phyloP scores from a whole-genome alignment of 1,284 basidiomycete species.

The Papiliotrema fonsecae region DNA sequence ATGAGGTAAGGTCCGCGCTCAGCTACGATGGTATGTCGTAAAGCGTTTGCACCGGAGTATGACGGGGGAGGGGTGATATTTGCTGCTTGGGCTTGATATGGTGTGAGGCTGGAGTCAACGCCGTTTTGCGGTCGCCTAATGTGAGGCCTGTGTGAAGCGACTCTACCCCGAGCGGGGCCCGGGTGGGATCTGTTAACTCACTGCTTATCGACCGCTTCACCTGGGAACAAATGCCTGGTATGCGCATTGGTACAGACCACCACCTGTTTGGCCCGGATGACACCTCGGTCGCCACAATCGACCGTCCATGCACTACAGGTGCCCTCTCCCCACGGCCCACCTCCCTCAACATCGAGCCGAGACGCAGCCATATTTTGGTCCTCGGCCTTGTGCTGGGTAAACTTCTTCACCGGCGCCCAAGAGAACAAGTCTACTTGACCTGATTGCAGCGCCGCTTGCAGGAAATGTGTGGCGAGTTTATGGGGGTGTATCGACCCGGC shows the following conservation, averaged over 20 bases:
- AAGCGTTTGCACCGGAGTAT: slow-evolving; percentile 13
- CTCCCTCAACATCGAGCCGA: slow-evolving; percentile 1
- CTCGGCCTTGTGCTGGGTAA: slow-evolving; percentile 1
- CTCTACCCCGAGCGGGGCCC: too few species aligned
- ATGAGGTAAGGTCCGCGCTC: slow-evolving; percentile 21
- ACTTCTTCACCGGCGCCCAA: slow-evolving; percentile 14
- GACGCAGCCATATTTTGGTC: too few species aligned
- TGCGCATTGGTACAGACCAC: slow-evolving; percentile 38
- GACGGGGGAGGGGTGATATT: slow-evolving; percentile 23
- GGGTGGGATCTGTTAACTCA: too few species aligned
- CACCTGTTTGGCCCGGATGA: slow-evolving; percentile 22
- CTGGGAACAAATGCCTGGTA: slow-evolving; percentile 29
- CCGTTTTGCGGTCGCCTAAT: background rate
- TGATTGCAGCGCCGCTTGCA: slow-evolving; percentile 14
- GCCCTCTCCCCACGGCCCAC: too few species aligned
- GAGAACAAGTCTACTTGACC: slow-evolving; percentile 17
- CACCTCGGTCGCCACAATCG: slow-evolving; percentile 19
- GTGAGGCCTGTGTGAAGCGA: too few species aligned
- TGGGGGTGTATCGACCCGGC: slow-evolving; percentile 31
- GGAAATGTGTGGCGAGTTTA: slow-evolving; percentile 27
- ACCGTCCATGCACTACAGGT: too few species aligned
- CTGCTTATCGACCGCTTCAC: slow-evolving; percentile 10
- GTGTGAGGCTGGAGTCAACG: slow-evolving; percentile 11
- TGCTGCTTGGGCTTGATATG: slow-evolving; percentile 10
- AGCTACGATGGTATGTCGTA: slow-evolving; percentile 24